These are phyloP conservation scores for Arthonia radiata DNA, from an alignment of 495 filamentous ascomycete species.

Conservation along the genomic window DNA sequence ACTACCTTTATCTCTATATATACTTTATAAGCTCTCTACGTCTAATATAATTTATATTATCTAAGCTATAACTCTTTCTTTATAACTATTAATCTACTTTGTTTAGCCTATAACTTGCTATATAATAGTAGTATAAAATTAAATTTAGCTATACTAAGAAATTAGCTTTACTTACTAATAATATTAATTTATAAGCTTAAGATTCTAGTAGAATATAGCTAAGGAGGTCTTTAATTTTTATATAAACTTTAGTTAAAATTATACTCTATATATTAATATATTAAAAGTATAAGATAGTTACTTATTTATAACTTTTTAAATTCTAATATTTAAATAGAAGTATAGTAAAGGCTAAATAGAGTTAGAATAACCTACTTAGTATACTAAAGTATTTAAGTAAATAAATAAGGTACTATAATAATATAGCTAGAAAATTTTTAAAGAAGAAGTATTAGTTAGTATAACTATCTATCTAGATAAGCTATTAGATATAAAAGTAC, in stretches of 20 bases:
- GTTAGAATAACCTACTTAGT: not conserved
- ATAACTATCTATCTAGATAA: not conserved
- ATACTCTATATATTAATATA: not conserved
- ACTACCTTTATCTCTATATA: no score
- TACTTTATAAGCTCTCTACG: no score
- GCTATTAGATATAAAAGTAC: not conserved
- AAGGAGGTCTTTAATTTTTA: not conserved
- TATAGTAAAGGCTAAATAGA: not conserved
- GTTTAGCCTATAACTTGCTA: no score
- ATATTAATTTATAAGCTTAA: not conserved
- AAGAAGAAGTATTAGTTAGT: not conserved
- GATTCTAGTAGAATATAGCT: no score
- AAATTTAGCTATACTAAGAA: not conserved
- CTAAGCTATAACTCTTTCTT: no score
- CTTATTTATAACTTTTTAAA: not conserved
- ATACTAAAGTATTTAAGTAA: not conserved
- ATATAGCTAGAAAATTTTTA: not conserved
- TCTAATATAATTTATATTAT: no score
- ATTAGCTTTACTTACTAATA: not conserved
- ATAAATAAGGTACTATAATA: not conserved
- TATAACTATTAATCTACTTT: no score
- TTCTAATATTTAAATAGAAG: not conserved
- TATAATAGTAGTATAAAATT: no score
- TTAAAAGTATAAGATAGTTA: not conserved
- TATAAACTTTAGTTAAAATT: constrained; percentile 1